These are phyloP conservation scores for Paragyromitra xinjiangensis DNA, from an alignment of 495 filamentous ascomycete species.

Conservation along the genomic window DNA sequence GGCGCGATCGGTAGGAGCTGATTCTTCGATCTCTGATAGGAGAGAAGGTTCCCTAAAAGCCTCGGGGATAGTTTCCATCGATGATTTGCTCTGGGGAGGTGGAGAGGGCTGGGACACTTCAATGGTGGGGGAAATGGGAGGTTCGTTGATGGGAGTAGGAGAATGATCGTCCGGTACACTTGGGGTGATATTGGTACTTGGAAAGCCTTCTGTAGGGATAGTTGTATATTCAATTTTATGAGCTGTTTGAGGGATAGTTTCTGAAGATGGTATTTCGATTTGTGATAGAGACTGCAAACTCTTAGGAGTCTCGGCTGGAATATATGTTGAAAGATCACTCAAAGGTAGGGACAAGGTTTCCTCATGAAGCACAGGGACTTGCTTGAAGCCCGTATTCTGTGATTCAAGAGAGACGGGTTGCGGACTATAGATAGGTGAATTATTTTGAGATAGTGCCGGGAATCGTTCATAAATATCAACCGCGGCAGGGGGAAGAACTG, in stretches of 20 bases:
- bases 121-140: slow-evolving; percentile 15
- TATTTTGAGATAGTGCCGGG: slow-evolving; percentile 40
- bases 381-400: slow-evolving; percentile 8
- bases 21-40: neutral
- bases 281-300: slow-evolving; percentile 14
- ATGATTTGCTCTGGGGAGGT: neutral
- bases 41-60: neutral
- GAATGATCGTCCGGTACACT: neutral
- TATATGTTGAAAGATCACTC: slow-evolving; percentile 5
- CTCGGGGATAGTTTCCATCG: neutral
- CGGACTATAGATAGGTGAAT: slow-evolving; percentile 36
- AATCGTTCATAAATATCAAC: slow-evolving; percentile 52
- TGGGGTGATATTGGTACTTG: neutral
- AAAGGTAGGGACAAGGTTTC: slow-evolving; percentile 6
- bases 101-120: neutral
- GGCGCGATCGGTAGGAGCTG: neutral
- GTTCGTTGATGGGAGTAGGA: slow-evolving; percentile 9
- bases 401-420: slow-evolving; percentile 11
- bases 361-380: slow-evolving; percentile 19
- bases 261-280: slow-evolving; percentile 3
- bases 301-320: neutral
- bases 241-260: neutral
- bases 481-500: slow-evolving; percentile 33
- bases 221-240: neutral
- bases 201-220: neutral